Evolutionary conservation across 805 yeast species (phyloP).

Genomic region (Ogataea saltuana): DNA sequence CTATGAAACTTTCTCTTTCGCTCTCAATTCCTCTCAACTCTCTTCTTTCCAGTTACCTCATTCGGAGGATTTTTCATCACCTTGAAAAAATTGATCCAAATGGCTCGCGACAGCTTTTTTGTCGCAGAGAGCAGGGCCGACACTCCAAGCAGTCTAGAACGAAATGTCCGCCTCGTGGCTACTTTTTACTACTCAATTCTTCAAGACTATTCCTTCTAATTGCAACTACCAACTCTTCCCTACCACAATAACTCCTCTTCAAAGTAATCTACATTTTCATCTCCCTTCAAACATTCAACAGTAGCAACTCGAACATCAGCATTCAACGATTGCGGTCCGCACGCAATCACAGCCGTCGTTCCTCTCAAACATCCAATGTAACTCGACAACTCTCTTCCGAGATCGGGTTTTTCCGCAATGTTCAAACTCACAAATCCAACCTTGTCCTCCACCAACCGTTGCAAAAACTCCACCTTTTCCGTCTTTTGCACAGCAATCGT

Average conservation of each 20-base stretch:
- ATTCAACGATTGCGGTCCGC: constrained; percentile 39
- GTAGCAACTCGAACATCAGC: constrained; percentile 37
- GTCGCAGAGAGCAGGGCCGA: too few species aligned
- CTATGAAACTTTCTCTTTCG: too few species aligned
- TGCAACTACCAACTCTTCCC: too few species aligned
- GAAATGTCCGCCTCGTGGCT: too few species aligned
- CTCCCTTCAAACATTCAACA: constrained; percentile 30
- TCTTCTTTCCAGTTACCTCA: not conserved
- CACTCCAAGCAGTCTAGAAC: too few species aligned
- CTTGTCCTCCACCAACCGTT: constrained; percentile 20
- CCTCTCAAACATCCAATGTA: constrained; percentile 24
- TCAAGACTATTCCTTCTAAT: too few species aligned
- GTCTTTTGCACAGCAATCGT: constrained; percentile 9
- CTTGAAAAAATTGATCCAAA: too few species aligned
- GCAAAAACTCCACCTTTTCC: constrained; percentile 19
- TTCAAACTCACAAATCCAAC: constrained; percentile 25
- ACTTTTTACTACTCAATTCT: too few species aligned
- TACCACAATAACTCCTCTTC: constrained; percentile 42
- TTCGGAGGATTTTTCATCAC: constrained; percentile 1
- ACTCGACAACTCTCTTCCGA: constrained; percentile 24
- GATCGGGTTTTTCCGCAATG: constrained; percentile 29
- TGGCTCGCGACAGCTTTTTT: too few species aligned
- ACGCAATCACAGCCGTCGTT: constrained; percentile 37
- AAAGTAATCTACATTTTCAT: constrained; percentile 36
- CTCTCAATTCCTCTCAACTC: not conserved